A percentile compares a stretch with the other conserved stretches of the same genome.
phyloP scores from a whole-genome alignment of 192 early-diverging fungal species.

The Anaeromyces robustus region DNA sequence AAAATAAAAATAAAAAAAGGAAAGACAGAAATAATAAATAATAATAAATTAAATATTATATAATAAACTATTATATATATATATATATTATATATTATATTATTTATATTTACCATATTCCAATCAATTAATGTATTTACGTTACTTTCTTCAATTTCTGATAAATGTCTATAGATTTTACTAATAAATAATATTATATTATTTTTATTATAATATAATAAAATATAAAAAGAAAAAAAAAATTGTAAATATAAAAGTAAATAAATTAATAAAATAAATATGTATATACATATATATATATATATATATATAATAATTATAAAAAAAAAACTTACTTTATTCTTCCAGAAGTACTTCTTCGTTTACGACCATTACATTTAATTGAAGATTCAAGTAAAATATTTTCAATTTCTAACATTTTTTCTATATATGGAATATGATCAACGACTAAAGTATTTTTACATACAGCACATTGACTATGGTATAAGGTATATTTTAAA shows the following conservation, averaged over 20 bases:
- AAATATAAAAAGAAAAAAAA: too few relatives aligned
- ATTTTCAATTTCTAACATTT: not conserved
- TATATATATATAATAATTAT: not conserved
- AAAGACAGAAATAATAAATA: too few relatives aligned
- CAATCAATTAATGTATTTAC: not conserved
- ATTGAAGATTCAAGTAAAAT: not conserved
- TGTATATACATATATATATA: not conserved
- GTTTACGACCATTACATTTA: not conserved
- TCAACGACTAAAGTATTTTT: not conserved
- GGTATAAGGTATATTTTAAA: not conserved
- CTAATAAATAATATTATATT: not conserved
- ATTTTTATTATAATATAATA: too few relatives aligned
- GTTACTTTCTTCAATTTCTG: not conserved
- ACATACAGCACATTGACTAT: not conserved
- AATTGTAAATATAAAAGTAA: too few relatives aligned
- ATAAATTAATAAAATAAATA: too few relatives aligned
- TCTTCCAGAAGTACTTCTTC: not conserved
- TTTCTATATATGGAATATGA: not conserved
- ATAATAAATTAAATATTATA: too few relatives aligned
- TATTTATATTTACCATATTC: not conserved
- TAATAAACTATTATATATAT: too few relatives aligned
- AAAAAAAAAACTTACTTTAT: not conserved
- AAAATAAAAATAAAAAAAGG: too few relatives aligned
- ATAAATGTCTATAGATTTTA: not conserved
- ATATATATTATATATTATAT: too few relatives aligned